Evolutionary conservation across 441 rosid species (phyloP), one percentile per base, ranked within the genome.

Genomic region (Euphorbia schlechtendalii): DNA sequence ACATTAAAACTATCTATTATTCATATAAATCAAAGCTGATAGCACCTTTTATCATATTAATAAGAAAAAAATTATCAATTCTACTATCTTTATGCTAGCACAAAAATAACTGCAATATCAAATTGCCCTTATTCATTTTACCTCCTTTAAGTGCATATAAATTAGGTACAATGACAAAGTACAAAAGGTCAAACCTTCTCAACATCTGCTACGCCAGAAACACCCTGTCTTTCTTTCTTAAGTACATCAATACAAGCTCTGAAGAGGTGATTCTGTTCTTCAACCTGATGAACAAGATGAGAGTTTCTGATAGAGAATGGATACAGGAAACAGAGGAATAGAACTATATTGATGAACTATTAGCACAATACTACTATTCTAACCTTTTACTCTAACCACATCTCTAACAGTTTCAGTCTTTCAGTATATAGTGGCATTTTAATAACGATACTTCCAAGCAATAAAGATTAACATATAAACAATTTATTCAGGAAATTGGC

Each of bases 181-280:
- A 58, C 53, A 57, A 65, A 63, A 13, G 56, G 25, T 15, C 70
- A 17, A 18, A 82, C 86, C 84, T 80, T 74, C 71, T 68, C 76
- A 62, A 76, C 69, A 71, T 78, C 80, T 21, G 62, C 32, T 28
- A 71, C 45, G 67, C 73, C 75, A 25, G 83, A 61, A 70, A 48
- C 51, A 62, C 81, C 79, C 67, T 77, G 77, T 48, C 58, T 69
- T 70, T 63, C 76, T 61, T 76, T 73, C 76, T 71, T 81, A 52
- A 88, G 87, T 59, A 64, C 75, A 43, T 71, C 80, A 40, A 86
- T 62, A 30, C 73, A 89, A 66, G 77, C 76, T 79, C 70, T 79
- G 61, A 69, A 63, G 24, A 63, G 74, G 30, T 63, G 76, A 69
- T 77, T 86, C 56, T 78, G 69, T 64, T 86, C 85, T 83, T 85